These are phyloP conservation scores for Iris pallida DNA, from an alignment of 116 monocot genomes.

Conservation along the genomic window DNA sequence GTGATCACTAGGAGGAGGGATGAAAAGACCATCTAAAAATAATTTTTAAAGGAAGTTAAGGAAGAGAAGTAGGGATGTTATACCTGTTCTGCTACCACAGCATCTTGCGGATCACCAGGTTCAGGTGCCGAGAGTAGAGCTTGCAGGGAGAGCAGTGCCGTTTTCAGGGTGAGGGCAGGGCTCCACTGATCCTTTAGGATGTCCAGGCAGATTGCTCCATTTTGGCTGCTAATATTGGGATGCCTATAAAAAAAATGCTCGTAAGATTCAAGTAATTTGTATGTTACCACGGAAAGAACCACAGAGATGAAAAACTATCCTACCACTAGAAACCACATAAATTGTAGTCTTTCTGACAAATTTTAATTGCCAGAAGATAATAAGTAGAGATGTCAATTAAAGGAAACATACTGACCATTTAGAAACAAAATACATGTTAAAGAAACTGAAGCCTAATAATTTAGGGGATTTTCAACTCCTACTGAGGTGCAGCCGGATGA, in stretches of 20 bases:
- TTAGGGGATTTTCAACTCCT: too few species aligned
- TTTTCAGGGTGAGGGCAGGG: slow-evolving; percentile 93
- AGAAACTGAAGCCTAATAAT: too few species aligned
- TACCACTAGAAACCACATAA: background rate
- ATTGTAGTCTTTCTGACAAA: background rate
- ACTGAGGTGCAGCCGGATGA: too few species aligned
- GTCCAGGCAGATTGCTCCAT: slow-evolving; percentile 98
- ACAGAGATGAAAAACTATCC: background rate
- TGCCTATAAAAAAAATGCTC: slow-evolving; percentile 42
- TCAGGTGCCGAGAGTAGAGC: slow-evolving; percentile 84
- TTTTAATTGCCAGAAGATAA: background rate
- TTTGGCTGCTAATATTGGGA: slow-evolving; percentile 98
- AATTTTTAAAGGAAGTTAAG: too few species aligned
- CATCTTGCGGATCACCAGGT: slow-evolving; percentile 98
- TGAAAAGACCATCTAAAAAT: too few species aligned
- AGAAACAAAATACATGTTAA: too few species aligned
- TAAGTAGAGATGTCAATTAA: too few species aligned
- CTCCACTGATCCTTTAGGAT: slow-evolving; percentile 99
- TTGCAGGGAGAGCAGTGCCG: slow-evolving; percentile 87
- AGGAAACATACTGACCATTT: too few species aligned
- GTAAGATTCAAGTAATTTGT: background rate
- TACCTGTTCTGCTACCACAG: slow-evolving; percentile 96
- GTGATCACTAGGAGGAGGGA: too few species aligned
- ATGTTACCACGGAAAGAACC: background rate
- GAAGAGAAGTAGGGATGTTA: background rate